Conservation (phyloP, 2,329 filamentous ascomycete genomes). For the Podosphaera xanthii region DNA sequence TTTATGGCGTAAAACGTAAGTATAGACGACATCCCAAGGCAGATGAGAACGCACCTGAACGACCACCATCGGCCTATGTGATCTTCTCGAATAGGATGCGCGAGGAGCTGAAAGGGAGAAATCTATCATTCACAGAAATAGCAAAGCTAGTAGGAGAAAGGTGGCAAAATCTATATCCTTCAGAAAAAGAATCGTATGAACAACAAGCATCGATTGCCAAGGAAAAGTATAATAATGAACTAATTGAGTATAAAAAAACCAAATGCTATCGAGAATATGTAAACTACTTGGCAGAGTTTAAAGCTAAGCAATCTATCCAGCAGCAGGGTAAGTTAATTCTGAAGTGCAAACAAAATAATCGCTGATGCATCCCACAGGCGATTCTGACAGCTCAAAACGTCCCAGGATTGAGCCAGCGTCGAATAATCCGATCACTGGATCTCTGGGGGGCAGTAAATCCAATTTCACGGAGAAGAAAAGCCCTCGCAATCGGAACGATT, state of each 20-base stretch:
- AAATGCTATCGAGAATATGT: conserved; percentile 43
- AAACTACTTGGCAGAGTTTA: conserved; percentile 56
- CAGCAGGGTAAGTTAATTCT: conserved; percentile 24
- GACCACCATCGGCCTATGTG: conserved; percentile 64
- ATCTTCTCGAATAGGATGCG: conserved; percentile 70
- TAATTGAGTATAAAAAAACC: conserved; percentile 59
- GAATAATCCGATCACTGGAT: conserved; percentile 11
- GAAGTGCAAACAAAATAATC: background rate
- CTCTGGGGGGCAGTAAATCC: conserved; percentile 6
- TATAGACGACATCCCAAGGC: conserved; percentile 61
- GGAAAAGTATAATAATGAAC: conserved; percentile 51
- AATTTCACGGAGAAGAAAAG: background rate
- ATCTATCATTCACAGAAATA: conserved; percentile 62
- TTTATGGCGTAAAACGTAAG: conserved; percentile 37
- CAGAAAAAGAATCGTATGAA: conserved; percentile 51
- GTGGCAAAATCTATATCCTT: conserved; percentile 48
- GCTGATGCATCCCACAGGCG: conserved; percentile 4
- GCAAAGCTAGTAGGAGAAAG: conserved; percentile 63
- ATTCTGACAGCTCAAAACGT: conserved; percentile 13
- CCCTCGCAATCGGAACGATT: background rate
- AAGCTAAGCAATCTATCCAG: conserved; percentile 40
- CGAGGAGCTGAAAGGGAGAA: conserved; percentile 53
- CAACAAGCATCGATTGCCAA: conserved; percentile 49
- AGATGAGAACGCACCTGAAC: conserved; percentile 58
- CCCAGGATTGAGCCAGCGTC: conserved; percentile 13